Evolutionary conservation across 2,329 filamentous ascomycete genomes (phyloP).

Genomic region (Cyphellophora europaea): DNA sequence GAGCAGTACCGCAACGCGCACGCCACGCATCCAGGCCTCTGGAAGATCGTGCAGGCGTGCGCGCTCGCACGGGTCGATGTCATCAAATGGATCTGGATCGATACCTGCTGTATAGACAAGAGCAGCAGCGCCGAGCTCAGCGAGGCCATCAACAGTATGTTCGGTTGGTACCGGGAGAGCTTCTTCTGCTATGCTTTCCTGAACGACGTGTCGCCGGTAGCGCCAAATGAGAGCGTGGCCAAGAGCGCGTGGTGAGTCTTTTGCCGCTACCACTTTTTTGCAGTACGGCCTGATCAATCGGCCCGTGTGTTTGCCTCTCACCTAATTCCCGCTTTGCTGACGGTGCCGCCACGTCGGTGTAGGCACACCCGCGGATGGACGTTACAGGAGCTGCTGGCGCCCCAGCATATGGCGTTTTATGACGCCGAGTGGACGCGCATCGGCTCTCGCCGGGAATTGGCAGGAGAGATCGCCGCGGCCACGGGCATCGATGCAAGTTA

Average conservation of each 20-base stretch:
- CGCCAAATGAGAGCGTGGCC: not conserved
- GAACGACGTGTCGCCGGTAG: conserved; percentile 8
- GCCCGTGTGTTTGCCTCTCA: too few relatives aligned
- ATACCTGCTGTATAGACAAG: conserved; percentile 21
- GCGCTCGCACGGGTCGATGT: not conserved
- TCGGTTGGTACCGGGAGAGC: conserved; percentile 17
- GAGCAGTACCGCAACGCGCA: too few relatives aligned
- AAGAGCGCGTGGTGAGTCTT: too few relatives aligned
- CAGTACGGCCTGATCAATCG: too few relatives aligned
- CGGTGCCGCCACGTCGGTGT: too few relatives aligned
- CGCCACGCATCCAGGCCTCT: too few relatives aligned
- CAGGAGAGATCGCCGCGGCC: not conserved
- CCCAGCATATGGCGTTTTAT: conserved; percentile 9
- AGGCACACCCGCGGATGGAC: conserved; percentile 17
- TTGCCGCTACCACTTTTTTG: too few relatives aligned
- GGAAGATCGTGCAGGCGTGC: too few relatives aligned
- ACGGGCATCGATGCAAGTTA: conserved; percentile 6
- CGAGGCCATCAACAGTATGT: conserved; percentile 12
- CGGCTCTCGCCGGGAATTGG: conserved; percentile 1
- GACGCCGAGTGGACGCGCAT: conserved; percentile 2
- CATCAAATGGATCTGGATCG: conserved; percentile 13
- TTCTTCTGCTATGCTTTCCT: conserved; percentile 7
- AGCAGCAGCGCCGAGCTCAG: conserved; percentile 17
- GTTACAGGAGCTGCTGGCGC: conserved; percentile 17
- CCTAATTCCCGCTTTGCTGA: too few relatives aligned